Evolutionary conservation across 345 rosid genomes (phyloP).

Genomic region (Carallia pectinifolia): DNA sequence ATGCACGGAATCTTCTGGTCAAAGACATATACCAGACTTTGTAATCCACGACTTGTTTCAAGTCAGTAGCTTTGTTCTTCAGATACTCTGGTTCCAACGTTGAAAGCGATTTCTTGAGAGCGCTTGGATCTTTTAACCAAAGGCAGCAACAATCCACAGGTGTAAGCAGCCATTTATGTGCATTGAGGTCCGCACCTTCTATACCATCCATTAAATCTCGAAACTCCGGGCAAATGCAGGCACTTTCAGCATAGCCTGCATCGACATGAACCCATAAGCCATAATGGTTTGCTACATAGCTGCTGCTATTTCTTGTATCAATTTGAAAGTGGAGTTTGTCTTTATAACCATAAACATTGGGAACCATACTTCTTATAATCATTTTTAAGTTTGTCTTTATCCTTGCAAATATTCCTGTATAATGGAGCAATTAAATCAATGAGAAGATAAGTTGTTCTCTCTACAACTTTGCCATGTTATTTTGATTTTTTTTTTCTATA

Average conservation of each 20-base stretch:
- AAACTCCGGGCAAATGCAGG: slow-evolving; percentile 53
- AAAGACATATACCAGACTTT: slow-evolving; percentile 61
- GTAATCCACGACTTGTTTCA: slow-evolving; percentile 41
- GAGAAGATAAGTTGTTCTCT: too few species aligned
- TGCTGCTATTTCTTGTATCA: too few species aligned
- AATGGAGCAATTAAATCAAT: too few species aligned
- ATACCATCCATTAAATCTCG: slow-evolving; percentile 39
- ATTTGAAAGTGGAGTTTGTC: too few species aligned
- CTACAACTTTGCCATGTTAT: too few species aligned
- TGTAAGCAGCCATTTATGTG: slow-evolving; percentile 55
- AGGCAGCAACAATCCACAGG: slow-evolving; percentile 51
- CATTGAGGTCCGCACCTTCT: slow-evolving; percentile 51
- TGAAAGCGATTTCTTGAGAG: slow-evolving; percentile 39
- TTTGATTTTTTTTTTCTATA: too few species aligned
- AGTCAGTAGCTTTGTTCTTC: slow-evolving; percentile 32
- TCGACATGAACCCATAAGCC: slow-evolving; percentile 51
- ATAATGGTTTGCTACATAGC: slow-evolving; percentile 16
- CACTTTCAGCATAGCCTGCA: slow-evolving; percentile 50
- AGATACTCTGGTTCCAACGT: slow-evolving; percentile 41
- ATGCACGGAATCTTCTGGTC: slow-evolving; percentile 43
- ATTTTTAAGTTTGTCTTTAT: too few species aligned
- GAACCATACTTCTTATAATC: too few species aligned
- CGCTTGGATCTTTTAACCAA: slow-evolving; percentile 49
- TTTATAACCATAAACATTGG: too few species aligned
- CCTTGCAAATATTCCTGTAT: too few species aligned